Base-by-base conservation (phyloP, 2,329 filamentous ascomycete genomes). In the Scedosporium minutisporum region DNA sequence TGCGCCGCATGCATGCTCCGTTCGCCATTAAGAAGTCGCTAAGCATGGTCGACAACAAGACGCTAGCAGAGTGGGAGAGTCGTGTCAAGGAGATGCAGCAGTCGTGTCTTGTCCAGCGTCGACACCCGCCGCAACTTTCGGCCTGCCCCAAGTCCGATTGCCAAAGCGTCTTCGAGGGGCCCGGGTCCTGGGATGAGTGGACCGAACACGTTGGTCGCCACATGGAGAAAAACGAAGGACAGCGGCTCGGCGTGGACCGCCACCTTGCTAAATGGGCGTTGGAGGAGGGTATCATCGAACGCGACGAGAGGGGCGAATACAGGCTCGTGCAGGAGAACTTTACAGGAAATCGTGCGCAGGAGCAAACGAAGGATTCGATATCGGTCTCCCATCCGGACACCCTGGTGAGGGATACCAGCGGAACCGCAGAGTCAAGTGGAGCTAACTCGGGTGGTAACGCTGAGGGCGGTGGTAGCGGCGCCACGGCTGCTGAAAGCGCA, bases 151-250 rank as follows among this genome's bases (percentile, higher is more conserved):
- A 86, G 67, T 77, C 81, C 0, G 90, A 91, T 67, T 97, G 93
- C 70, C 77, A 82, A 10, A 82, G 82, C 59, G 74, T 80, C 0
- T 97, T 96, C 69, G 81, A 86, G 63, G 92, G 91, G 0, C 76
- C 81, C 1, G 83, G 82, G 2, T 89, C 88, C 7, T 97, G 93
- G 93, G 91, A 96, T 63, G 87, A 91, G 67, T 90, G 92, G 76
- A 95, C 95, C 64, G 93, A 97, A 72, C 93, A 97, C 72, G 88
- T 97, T 0, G 93, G 93, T 1, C 82, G 88, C 57, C 93, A 97
- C 72, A 88, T 96, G 79, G 93, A 97, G 73, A 87, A 87, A 66
- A 83, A 84, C 6, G 85, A 88, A 65, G 84, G 82, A 3, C 75
- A 77, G 25, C 73, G 77, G 25, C 75, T 88, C 18, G 82, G 80